Conservation (phyloP, 2,329 filamentous ascomycete genomes). For the Trichoderma polysporum region DNA sequence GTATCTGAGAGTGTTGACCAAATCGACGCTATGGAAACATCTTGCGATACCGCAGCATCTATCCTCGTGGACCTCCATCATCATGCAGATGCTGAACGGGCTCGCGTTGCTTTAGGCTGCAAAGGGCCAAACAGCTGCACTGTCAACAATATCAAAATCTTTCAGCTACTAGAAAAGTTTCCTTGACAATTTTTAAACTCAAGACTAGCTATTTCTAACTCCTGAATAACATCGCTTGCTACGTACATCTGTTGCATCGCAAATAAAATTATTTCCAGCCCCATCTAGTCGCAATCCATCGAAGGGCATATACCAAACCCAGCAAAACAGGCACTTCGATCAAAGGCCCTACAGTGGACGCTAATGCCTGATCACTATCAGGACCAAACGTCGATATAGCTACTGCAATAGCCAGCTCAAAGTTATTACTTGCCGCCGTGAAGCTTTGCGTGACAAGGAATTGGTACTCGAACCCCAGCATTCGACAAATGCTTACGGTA, state of each 20-base stretch:
- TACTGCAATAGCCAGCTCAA: conserved; percentile 87
- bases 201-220: neutral
- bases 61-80: conserved; percentile 19
- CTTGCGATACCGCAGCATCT: conserved; percentile 19
- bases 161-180: conserved; percentile 20
- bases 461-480: conserved; percentile 72
- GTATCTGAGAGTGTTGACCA: neutral
- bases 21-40: neutral
- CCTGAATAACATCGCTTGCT: neutral
- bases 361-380: conserved; percentile 75
- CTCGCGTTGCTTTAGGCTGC: conserved; percentile 20
- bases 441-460: conserved; percentile 77
- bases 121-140: conserved; percentile 11
- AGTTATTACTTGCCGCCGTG: conserved; percentile 89
- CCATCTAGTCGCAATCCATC: conserved; percentile 55
- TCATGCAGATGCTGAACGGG: conserved; percentile 10
- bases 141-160: conserved; percentile 21
- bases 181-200: neutral
- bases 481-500: conserved; percentile 61
- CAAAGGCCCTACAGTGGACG: conserved; percentile 78
- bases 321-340: conserved; percentile 85
- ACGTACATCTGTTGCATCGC: neutral
- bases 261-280: conserved; percentile 45
- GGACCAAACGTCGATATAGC: conserved; percentile 78
- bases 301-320: conserved; percentile 72